Conservation (phyloP, 1,284 basidiomycete species). For the Cryptococcus sp. region DNA sequence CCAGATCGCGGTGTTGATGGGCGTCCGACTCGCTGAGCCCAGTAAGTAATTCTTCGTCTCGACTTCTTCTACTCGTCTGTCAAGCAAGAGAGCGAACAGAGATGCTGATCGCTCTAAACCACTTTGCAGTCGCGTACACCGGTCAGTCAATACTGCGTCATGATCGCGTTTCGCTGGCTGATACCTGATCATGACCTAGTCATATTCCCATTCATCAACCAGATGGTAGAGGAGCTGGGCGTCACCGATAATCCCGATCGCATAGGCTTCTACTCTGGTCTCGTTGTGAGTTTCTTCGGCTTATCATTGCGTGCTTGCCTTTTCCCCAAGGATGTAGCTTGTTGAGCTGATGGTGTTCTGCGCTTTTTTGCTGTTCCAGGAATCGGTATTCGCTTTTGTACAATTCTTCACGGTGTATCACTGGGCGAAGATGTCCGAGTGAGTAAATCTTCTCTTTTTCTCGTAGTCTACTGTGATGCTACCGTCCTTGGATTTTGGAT, state of each 20-base stretch:
- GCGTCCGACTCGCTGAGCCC: constrained; percentile 40
- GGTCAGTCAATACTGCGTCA: neutral
- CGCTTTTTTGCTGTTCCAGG: constrained; percentile 20
- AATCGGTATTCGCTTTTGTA: constrained; percentile 49
- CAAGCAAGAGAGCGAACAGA: neutral
- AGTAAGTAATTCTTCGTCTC: constrained; percentile 12
- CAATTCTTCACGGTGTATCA: constrained; percentile 52
- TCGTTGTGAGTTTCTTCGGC: constrained; percentile 31
- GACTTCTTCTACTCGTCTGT: neutral
- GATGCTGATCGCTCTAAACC: neutral
- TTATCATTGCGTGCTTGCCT: neutral
- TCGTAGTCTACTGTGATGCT: neutral
- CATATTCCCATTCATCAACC: constrained; percentile 58
- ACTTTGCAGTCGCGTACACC: neutral
- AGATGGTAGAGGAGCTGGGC: constrained; percentile 52
- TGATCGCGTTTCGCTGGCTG: neutral
- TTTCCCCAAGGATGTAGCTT: neutral
- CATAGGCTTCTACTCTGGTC: constrained; percentile 51
- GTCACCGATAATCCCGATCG: constrained; percentile 51
- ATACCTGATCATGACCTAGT: constrained; percentile 15
- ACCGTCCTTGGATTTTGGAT: no score
- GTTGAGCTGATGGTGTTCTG: neutral
- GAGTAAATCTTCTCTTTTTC: no score
- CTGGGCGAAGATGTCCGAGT: constrained; percentile 51
- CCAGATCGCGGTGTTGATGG: constrained; percentile 39